Evolutionary conservation across 176 grass and related monocot genomes (phyloP).

Genomic region (Miscanthus lutarioriparius): DNA sequence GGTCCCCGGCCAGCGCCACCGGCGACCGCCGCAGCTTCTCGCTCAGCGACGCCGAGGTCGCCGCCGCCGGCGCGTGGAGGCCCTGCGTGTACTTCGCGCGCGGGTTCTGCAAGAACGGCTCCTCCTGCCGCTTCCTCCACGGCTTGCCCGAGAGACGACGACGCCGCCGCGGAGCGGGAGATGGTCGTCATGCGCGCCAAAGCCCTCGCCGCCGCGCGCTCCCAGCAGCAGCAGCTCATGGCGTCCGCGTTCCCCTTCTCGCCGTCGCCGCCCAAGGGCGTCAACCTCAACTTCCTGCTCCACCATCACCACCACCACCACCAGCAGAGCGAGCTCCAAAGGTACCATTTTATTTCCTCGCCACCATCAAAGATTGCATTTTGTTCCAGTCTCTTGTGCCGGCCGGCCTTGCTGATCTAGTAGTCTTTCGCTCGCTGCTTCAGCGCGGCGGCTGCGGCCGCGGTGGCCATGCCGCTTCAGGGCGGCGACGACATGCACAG

Average conservation of each 20-base stretch:
- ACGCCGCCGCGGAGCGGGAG: conserved; percentile 40
- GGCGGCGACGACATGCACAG: conserved; percentile 41
- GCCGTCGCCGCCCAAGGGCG: conserved; percentile 41
- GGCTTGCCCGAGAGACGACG: conserved; percentile 26
- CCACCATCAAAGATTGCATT: neutral
- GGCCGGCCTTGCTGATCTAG: neutral
- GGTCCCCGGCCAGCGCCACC: neutral
- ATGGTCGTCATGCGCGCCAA: conserved; percentile 33
- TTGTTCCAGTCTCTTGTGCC: neutral
- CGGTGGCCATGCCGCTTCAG: conserved; percentile 45
- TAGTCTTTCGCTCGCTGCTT: neutral
- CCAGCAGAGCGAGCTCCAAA: conserved; percentile 53
- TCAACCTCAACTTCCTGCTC: conserved; percentile 47
- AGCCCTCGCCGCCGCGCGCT: neutral
- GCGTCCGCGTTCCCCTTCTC: conserved; percentile 68
- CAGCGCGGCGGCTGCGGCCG: conserved; percentile 35
- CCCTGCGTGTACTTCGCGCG: conserved; percentile 56
- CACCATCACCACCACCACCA: conserved; percentile 38
- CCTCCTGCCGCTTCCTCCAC: conserved; percentile 54
- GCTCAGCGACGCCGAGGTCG: conserved; percentile 9
- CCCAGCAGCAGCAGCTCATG: conserved; percentile 42
- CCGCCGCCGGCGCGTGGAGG: conserved; percentile 30
- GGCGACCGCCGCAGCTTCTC: conserved; percentile 42
- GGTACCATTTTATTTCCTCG: conserved; percentile 21
- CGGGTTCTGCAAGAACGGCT: conserved; percentile 52